Conservation (phyloP, 2,329 filamentous ascomycete genomes). For the Colletotrichum spaethianum region DNA sequence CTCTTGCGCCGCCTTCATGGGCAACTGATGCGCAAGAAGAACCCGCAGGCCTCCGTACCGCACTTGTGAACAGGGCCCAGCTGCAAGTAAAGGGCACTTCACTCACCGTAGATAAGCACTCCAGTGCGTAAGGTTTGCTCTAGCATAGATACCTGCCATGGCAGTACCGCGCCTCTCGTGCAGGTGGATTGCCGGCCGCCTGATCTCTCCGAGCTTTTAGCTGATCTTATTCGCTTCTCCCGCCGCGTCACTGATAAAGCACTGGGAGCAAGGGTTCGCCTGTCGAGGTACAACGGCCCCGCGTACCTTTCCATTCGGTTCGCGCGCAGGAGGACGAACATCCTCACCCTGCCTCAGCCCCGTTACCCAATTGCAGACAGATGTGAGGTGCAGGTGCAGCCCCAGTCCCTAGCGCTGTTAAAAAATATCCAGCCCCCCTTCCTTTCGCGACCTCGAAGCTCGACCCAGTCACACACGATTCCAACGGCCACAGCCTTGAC, state of each 20-base stretch:
- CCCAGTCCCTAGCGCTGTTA: slow-evolving; percentile 24
- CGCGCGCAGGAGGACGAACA: neutral
- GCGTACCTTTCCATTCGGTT: slow-evolving; percentile 24
- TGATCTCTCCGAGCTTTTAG: slow-evolving; percentile 28
- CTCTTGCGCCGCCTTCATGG: slow-evolving; percentile 3
- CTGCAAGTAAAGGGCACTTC: neutral
- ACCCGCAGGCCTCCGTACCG: neutral
- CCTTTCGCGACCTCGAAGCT: slow-evolving; percentile 35
- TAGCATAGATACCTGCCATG: neutral
- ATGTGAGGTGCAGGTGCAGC: slow-evolving; percentile 20
- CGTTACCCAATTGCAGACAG: slow-evolving; percentile 26
- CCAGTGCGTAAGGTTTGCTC: neutral
- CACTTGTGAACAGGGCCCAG: neutral
- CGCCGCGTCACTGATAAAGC: slow-evolving; percentile 39
- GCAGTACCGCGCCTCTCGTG: neutral
- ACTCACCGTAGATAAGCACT: neutral
- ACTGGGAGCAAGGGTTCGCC: slow-evolving; percentile 30
- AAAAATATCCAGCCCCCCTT: slow-evolving; percentile 42
- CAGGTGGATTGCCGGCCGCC: slow-evolving; percentile 28
- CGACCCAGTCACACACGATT: slow-evolving; percentile 25
- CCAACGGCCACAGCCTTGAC: slow-evolving; percentile 33
- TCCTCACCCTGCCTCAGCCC: slow-evolving; percentile 37
- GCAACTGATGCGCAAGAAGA: slow-evolving; percentile 16
- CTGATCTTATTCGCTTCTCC: slow-evolving; percentile 29
- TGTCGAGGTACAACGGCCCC: slow-evolving; percentile 28